These are phyloP conservation scores for Paraphysoderma sedebokerense DNA, from an alignment of 371 early-diverging fungal species.

Conservation along the genomic window DNA sequence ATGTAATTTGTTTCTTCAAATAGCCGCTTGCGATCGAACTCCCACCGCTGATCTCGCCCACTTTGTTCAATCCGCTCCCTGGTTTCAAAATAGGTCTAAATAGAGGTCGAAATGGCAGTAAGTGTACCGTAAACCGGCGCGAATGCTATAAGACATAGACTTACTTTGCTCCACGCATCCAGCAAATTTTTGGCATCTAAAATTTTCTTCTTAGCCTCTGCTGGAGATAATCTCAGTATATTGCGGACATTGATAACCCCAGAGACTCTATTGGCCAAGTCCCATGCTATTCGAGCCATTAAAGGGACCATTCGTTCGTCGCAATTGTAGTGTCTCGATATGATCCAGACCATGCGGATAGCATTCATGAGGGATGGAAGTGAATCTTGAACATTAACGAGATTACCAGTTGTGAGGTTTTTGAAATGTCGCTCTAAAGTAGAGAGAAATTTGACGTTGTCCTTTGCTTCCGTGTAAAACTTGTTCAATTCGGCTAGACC, in stretches of 20 bases:
- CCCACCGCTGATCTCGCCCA: constrained; percentile 41
- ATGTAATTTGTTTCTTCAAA: constrained; percentile 42
- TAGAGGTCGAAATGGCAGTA: neutral
- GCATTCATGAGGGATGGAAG: constrained; percentile 31
- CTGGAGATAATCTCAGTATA: constrained; percentile 23
- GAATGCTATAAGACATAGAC: neutral
- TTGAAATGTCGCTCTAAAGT: constrained; percentile 40
- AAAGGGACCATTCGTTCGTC: constrained; percentile 43
- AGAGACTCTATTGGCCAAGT: constrained; percentile 29
- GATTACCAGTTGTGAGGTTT: constrained; percentile 24
- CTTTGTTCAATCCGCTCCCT: constrained; percentile 36
- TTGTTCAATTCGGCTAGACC: constrained; percentile 29
- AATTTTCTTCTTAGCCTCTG: constrained; percentile 24
- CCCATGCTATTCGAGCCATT: constrained; percentile 37
- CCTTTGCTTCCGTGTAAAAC: constrained; percentile 33
- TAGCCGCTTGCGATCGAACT: constrained; percentile 35
- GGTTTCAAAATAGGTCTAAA: constrained; percentile 30
- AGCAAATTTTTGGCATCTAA: constrained; percentile 25
- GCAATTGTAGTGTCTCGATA: constrained; percentile 37
- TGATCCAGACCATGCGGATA: constrained; percentile 43
- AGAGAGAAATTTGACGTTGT: constrained; percentile 35
- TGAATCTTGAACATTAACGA: constrained; percentile 26
- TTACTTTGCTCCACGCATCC: constrained; percentile 28
- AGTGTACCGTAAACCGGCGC: constrained; percentile 1
- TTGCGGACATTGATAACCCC: constrained; percentile 25